Conservation (phyloP, 2,329 filamentous ascomycete species). For the Aschersonia sp. region DNA sequence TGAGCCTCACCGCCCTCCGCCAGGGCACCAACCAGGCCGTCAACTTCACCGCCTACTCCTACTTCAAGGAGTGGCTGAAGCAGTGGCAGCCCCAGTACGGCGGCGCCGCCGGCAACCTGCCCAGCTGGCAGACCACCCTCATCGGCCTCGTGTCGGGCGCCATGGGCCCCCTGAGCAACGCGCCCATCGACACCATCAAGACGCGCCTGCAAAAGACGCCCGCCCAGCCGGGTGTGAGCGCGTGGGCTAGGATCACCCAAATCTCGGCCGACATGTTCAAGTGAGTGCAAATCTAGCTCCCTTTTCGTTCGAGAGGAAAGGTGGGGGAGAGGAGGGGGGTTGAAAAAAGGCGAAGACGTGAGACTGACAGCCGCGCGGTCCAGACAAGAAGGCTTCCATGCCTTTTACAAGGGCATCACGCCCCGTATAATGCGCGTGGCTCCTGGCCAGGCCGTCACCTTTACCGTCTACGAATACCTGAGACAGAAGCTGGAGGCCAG, state of each 20-base stretch:
- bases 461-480: slow-evolving; percentile 65
- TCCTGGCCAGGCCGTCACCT: slow-evolving; percentile 74
- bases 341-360: neutral
- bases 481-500: slow-evolving; percentile 59
- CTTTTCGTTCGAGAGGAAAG: neutral
- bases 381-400: slow-evolving; percentile 80
- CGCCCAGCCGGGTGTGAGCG: slow-evolving; percentile 66
- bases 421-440: slow-evolving; percentile 95
- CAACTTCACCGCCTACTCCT: slow-evolving; percentile 96
- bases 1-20: slow-evolving; percentile 80
- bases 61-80: slow-evolving; percentile 73
- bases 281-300: slow-evolving; percentile 21
- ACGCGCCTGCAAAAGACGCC: slow-evolving; percentile 86
- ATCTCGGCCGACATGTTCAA: slow-evolving; percentile 81
- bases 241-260: slow-evolving; percentile 58
- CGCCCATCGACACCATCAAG: slow-evolving; percentile 98
- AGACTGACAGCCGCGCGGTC: neutral
- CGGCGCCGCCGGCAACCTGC: slow-evolving; percentile 47
- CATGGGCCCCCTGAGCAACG: slow-evolving; percentile 91
- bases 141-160: slow-evolving; percentile 87
- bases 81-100: slow-evolving; percentile 55
- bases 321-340: neutral
- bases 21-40: slow-evolving; percentile 96
- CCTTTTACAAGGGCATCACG: slow-evolving; percentile 99
- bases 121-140: slow-evolving; percentile 76